Evolutionary conservation across 2,329 filamentous ascomycete species (phyloP).

Genomic region (Penicillium carneum): DNA sequence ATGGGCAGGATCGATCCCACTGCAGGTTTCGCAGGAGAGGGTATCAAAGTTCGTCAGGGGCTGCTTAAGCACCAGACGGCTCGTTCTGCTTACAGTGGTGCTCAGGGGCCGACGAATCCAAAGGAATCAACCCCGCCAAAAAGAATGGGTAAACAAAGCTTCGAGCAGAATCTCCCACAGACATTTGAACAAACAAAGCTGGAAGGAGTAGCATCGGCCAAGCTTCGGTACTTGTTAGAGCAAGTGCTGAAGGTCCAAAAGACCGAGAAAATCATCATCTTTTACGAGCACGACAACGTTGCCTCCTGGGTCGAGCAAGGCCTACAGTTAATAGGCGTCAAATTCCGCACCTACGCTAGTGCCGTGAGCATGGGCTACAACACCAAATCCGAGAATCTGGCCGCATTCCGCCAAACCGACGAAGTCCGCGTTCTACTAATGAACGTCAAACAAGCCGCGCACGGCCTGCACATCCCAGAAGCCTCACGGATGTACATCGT

Average conservation of each 20-base stretch:
- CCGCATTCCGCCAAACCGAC: slow-evolving; percentile 74
- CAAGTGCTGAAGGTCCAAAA: slow-evolving; percentile 71
- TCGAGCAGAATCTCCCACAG: slow-evolving; percentile 39
- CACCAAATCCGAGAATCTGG: slow-evolving; percentile 76
- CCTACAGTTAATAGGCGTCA: slow-evolving; percentile 73
- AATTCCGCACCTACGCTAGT: slow-evolving; percentile 65
- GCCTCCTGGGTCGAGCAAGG: slow-evolving; percentile 85
- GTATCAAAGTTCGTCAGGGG: slow-evolving; percentile 47
- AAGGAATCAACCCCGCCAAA: slow-evolving; percentile 38
- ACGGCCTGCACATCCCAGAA: slow-evolving; percentile 82
- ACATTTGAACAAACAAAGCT: slow-evolving; percentile 65
- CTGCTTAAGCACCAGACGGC: slow-evolving; percentile 31
- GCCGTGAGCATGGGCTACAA: slow-evolving; percentile 63
- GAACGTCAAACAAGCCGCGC: slow-evolving; percentile 88
- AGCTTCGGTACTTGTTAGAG: slow-evolving; percentile 84
- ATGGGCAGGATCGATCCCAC: slow-evolving; percentile 47
- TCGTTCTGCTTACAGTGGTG: slow-evolving; percentile 20
- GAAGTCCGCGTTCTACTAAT: slow-evolving; percentile 82
- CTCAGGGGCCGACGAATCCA: slow-evolving; percentile 28
- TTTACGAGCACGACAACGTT: slow-evolving; percentile 87
- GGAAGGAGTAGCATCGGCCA: slow-evolving; percentile 82
- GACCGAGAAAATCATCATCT: slow-evolving; percentile 85
- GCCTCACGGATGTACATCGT: slow-evolving; percentile 89
- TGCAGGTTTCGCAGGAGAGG: slow-evolving; percentile 51
- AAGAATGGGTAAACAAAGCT: slow-evolving; percentile 41